These are phyloP conservation scores for Mercurialis annua DNA, from an alignment of 345 rosid genomes.

Conservation along the genomic window DNA sequence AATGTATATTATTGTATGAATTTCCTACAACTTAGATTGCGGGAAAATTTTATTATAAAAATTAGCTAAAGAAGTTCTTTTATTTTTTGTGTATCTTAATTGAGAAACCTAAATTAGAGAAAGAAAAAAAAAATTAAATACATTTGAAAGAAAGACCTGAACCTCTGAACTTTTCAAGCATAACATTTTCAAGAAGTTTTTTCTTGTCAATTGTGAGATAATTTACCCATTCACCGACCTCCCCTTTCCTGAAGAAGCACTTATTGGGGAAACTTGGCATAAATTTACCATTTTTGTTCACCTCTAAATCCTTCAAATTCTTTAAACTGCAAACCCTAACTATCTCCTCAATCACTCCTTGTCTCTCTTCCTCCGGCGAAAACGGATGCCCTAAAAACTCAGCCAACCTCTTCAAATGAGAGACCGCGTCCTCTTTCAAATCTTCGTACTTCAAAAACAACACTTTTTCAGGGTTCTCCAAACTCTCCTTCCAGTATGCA, in stretches of 20 bases:
- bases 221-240: constrained; percentile 27
- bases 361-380: constrained; percentile 20
- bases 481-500: constrained; percentile 1
- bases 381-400: constrained; percentile 21
- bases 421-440: background rate
- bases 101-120: no score
- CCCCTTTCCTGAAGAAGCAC: constrained; percentile 21
- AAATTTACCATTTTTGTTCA: constrained; percentile 11
- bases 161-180: constrained; percentile 17
- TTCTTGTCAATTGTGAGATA: constrained; percentile 16
- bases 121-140: no score
- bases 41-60: no score
- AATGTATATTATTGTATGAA: no score
- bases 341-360: constrained; percentile 13
- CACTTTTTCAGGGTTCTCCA: background rate
- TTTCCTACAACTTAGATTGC: no score
- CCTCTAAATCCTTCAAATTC: constrained; percentile 24
- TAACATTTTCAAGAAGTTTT: background rate
- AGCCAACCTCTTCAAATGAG: background rate
- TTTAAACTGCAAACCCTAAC: constrained; percentile 17
- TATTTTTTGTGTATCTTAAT: no score
- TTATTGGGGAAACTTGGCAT: constrained; percentile 6
- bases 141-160: constrained; percentile 23
- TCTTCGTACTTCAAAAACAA: background rate
- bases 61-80: no score